Evolutionary conservation across 164 flowering plant genomes (phyloP), one percentile per base, ranked within the genome.

Genomic region (Dillenia suffruticosa): DNA sequence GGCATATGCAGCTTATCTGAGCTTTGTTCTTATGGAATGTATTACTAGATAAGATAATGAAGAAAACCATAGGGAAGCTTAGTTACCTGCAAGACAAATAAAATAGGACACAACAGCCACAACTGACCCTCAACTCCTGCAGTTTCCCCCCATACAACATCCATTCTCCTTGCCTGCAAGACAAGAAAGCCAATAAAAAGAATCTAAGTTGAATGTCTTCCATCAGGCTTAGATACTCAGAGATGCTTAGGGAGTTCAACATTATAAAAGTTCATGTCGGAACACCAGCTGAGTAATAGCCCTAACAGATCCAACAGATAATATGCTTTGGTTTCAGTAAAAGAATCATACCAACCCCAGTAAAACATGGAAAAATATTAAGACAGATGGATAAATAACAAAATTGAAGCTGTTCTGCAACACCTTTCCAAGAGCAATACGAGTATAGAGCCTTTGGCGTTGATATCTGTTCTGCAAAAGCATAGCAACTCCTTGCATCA

Each of bases 61-160:
- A 57, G 9, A 59, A 16, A 10, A 51, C 17, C 40, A 51, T 13
- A 47, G 24, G 44, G 44, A 57, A 58, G 58, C 56, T 22, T 49
- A 58, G 46, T 71, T 71, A 91, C 99, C 99, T 94, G 99, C 76
- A 94, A 76, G 55, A 79, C 68, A 70, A 94, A 94, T 22, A 94
- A 88, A 60, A 94, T 65, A 46, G 97, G 99, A 67, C 79, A 91
- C 49, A 94, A 71, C 58, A 94, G 64, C 89, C 86, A 84, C 55
- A 94, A 63, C 68, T 94, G 99, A 46, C 99, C 99, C 56, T 83
- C 80, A n/a, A 89, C 99, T 54, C 97, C 96, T 72, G 99, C 96
- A 59, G 99, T 84, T 82, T 94, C 99, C 68, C 99, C 99, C 99
- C 99, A 94, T 12, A 91, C 99, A 66, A 94, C 95, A 79, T 94